Conservation (phyloP, 2,329 filamentous ascomycete species). For the Aspergillus sp. region DNA sequence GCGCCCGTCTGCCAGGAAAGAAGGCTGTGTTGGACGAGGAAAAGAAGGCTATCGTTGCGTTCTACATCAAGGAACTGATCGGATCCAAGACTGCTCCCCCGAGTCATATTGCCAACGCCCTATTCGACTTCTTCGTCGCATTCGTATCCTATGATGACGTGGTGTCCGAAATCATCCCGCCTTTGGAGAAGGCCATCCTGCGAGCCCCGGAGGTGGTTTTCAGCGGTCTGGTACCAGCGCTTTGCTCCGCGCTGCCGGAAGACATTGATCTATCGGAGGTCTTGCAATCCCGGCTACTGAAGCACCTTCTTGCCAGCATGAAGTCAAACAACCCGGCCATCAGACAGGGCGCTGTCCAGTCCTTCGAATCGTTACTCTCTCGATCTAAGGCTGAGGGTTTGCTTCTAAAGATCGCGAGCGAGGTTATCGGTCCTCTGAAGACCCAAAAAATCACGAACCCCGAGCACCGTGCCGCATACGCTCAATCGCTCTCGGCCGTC, state of each 20-base stretch:
- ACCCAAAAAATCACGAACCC: constrained; percentile 77
- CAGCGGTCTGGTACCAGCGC: constrained; percentile 70
- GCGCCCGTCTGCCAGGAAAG: constrained; percentile 65
- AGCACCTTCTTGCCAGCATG: constrained; percentile 82
- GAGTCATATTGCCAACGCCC: constrained; percentile 67
- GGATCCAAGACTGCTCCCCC: constrained; percentile 73
- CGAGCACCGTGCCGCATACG: constrained; percentile 80
- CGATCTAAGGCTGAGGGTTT: constrained; percentile 59
- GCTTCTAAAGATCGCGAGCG: constrained; percentile 69
- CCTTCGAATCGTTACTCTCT: constrained; percentile 69
- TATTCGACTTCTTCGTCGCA: constrained; percentile 77
- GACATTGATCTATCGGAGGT: constrained; percentile 75
- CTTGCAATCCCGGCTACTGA: constrained; percentile 71
- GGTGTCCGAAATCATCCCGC: constrained; percentile 70
- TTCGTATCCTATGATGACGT: constrained; percentile 76
- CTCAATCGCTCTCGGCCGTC: constrained; percentile 72
- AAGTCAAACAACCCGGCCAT: constrained; percentile 84
- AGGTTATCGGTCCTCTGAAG: constrained; percentile 77
- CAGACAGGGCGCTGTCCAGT: constrained; percentile 70
- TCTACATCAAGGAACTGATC: constrained; percentile 82
- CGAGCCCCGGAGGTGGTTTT: constrained; percentile 88
- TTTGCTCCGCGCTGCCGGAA: constrained; percentile 68
- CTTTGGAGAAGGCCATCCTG: constrained; percentile 84
- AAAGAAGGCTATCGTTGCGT: constrained; percentile 74
- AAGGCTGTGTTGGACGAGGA: constrained; percentile 62